A percentile compares a stretch with the other conserved stretches of the same genome.
phyloP scores from a whole-genome alignment of 176 grass and related monocot species.

The Tuctoria greenei region DNA sequence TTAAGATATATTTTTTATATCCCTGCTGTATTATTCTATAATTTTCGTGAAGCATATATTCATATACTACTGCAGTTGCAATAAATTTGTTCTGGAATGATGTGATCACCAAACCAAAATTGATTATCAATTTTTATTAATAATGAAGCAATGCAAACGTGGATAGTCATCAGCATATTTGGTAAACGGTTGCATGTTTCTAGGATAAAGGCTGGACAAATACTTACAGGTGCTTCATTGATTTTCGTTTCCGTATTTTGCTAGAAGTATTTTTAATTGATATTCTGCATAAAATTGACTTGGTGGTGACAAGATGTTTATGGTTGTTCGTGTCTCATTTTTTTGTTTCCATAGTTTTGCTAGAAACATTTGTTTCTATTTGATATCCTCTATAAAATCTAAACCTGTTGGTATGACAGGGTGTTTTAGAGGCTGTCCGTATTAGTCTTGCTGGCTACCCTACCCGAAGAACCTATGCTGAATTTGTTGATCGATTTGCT shows the following conservation, averaged over 20 bases:
- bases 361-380: slow-evolving; percentile 3
- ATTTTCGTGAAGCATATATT: slow-evolving; percentile 24
- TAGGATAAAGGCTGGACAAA: neutral
- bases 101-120: neutral
- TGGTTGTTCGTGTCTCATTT: neutral
- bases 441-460: slow-evolving; percentile 99
- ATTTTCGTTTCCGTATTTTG: slow-evolving; percentile 32
- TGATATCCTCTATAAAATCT: slow-evolving; percentile 17
- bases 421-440: slow-evolving; percentile 97
- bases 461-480: slow-evolving; percentile 91
- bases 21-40: neutral
- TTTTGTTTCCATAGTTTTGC: slow-evolving; percentile 26
- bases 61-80: neutral
- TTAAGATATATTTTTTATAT: neutral
- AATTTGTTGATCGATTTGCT: slow-evolving; percentile 97
- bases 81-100: neutral
- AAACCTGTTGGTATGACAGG: slow-evolving; percentile 56
- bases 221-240: slow-evolving; percentile 9
- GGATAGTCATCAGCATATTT: neutral
- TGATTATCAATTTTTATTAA: neutral
- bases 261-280: slow-evolving; percentile 1
- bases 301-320: slow-evolving; percentile 69
- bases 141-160: neutral
- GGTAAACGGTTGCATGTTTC: neutral
- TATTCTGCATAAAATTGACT: slow-evolving; percentile 29